Evolutionary conservation across 164 flowering plant genomes (phyloP).

Genomic region (Amborella trichopoda): DNA sequence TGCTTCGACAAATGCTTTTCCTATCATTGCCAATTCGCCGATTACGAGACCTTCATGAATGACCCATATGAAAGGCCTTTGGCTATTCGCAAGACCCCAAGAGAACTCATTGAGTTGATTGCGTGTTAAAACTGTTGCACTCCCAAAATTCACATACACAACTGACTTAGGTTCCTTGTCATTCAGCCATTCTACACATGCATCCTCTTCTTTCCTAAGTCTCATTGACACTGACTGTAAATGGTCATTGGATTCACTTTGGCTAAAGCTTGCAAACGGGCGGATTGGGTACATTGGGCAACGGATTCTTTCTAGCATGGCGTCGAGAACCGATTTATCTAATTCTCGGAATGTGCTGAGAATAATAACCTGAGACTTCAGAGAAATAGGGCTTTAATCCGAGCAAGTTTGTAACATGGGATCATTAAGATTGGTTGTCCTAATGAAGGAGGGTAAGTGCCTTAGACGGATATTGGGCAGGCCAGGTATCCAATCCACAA

Average conservation of each 20-base stretch:
- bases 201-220: slow-evolving; percentile 26
- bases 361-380: slow-evolving; percentile 7
- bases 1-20: slow-evolving; percentile 3
- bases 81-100: slow-evolving; percentile 34
- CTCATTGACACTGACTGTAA: slow-evolving; percentile 1
- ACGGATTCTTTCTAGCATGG: slow-evolving; percentile 3
- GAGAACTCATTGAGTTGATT: slow-evolving; percentile 25
- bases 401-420: slow-evolving; percentile 7
- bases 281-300: slow-evolving; percentile 13
- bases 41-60: slow-evolving; percentile 33
- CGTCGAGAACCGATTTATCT: slow-evolving; percentile 11
- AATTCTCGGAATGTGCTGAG: slow-evolving; percentile 13
- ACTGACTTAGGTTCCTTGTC: slow-evolving; percentile 15
- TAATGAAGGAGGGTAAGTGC: slow-evolving; percentile 15
- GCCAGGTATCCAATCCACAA: slow-evolving; percentile 26
- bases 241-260: neutral
- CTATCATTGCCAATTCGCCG: slow-evolving; percentile 13
- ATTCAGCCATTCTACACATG: slow-evolving; percentile 27
- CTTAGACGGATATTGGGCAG: slow-evolving; percentile 17
- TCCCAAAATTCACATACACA: slow-evolving; percentile 31
- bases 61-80: slow-evolving; percentile 32
- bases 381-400: neutral
- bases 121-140: slow-evolving; percentile 18
- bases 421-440: slow-evolving; percentile 13
- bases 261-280: slow-evolving; percentile 10